Conservation (phyloP, 1,284 basidiomycete species). For the Farysia itapuensis region DNA sequence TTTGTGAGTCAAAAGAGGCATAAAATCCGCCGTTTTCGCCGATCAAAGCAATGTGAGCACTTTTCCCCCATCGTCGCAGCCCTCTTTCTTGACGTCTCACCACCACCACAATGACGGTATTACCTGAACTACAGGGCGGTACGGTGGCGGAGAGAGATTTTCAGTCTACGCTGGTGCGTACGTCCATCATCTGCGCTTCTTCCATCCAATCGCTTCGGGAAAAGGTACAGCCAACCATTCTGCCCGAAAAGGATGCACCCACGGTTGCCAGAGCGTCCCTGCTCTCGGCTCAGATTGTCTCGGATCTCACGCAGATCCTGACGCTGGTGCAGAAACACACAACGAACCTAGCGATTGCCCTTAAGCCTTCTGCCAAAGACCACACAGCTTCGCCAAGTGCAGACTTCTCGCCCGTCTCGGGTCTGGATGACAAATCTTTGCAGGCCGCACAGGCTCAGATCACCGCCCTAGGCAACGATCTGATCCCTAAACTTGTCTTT, state of each 20-base stretch:
- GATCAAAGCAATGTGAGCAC: no score
- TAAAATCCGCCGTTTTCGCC: no score
- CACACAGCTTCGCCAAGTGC: background rate
- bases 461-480: slow-evolving; percentile 36
- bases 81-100: no score
- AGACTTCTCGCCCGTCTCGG: slow-evolving; percentile 27
- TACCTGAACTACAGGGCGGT: slow-evolving; percentile 2
- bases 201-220: slow-evolving; percentile 44
- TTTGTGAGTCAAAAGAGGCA: no score
- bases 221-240: slow-evolving; percentile 23
- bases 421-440: slow-evolving; percentile 39
- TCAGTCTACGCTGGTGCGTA: slow-evolving; percentile 46
- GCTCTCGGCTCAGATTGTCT: slow-evolving; percentile 35
- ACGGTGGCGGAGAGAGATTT: slow-evolving; percentile 28
- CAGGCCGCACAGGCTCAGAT: slow-evolving; percentile 40
- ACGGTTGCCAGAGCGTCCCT: slow-evolving; percentile 11
- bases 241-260: slow-evolving; percentile 8
- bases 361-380: slow-evolving; percentile 29
- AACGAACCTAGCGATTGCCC: slow-evolving; percentile 41
- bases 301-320: slow-evolving; percentile 34
- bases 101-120: background rate
- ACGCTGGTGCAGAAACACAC: slow-evolving; percentile 37
- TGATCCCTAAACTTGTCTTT: slow-evolving; percentile 47
- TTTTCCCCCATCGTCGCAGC: no score
- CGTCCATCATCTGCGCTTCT: slow-evolving; percentile 50